Conservation (phyloP, 202 grass and related monocot genomes). For the Saccharum hybrid region DNA sequence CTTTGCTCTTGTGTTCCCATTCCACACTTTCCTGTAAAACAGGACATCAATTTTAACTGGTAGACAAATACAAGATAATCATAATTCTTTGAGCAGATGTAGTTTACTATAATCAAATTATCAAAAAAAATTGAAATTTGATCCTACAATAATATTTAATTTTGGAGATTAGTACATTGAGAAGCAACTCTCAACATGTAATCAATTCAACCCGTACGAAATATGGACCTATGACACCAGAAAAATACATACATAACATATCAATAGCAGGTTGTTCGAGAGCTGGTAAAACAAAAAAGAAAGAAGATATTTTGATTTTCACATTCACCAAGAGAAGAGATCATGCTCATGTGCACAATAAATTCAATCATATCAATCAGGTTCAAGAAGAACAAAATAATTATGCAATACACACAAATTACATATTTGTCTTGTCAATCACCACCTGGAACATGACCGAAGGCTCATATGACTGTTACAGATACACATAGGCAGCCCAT, state of each 20-base stretch:
- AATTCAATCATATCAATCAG: background rate
- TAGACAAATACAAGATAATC: slow-evolving; percentile 3
- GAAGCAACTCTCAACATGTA: background rate
- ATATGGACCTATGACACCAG: background rate
- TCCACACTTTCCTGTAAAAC: slow-evolving; percentile 84
- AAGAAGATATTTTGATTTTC: background rate
- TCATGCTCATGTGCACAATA: background rate
- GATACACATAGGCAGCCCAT: slow-evolving; percentile 4
- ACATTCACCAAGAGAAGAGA: background rate
- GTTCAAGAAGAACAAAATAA: slow-evolving; percentile 14
- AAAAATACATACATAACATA: slow-evolving; percentile 14
- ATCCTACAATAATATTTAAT: background rate
- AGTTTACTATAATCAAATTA: background rate
- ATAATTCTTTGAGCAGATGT: slow-evolving; percentile 16
- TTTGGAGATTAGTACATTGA: background rate
- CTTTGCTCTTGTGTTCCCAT: slow-evolving; percentile 97
- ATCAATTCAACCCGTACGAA: background rate
- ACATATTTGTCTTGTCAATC: slow-evolving; percentile 11
- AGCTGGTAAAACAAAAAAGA: background rate
- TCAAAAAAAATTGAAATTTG: slow-evolving; percentile 10
- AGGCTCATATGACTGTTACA: slow-evolving; percentile 13
- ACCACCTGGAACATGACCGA: background rate
- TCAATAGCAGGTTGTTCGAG: background rate
- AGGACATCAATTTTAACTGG: slow-evolving; percentile 9
- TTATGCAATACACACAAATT: background rate